Evolutionary conservation across 352 stramenopile species (phyloP), one percentile per base, ranked within the genome.

Genomic region (Thraustochytrium striatum): DNA sequence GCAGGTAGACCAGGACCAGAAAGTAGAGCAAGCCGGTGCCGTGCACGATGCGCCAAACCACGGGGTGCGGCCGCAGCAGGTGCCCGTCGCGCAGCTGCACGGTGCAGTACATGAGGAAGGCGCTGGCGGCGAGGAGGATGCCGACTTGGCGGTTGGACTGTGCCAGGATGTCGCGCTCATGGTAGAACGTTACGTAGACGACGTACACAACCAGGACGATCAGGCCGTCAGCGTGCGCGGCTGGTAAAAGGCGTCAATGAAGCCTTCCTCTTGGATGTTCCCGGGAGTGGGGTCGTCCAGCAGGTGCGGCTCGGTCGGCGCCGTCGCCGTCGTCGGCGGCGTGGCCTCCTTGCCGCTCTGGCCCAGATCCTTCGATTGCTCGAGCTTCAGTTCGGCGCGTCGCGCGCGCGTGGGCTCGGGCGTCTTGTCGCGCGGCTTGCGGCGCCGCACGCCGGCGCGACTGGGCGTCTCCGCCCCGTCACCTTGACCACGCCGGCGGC

Each of bases 11-110:
- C 35, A 96, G 65, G 53, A 93, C 80, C 85, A 97, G 93, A 81
- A 96, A 90, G 83, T 97, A 97, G 9, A 97, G 85, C 52, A 95
- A 94, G 75, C 94, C 95, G 44, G 90, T 85, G 28, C 91, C 92
- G 16, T 93, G 95, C 50, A 96, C 85, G 9, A 96, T 68, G 19
- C 92, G 87, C 92, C 92, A 97, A 44, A 96, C 85, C 47, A 93
- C 91, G 36, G 92, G 92, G 61, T 97, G 92, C 61, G 92, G 92
- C 1, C 90, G 90, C 47, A 91, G 84, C 57, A 93, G 92, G 72
- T 94, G 90, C 11, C 89, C 89, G 72, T 94, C 90, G 30, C 89
- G 90, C 39, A 94, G 83, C 78, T 94, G 90, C 57, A 94, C 82
- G 81, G 84, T 84, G 84, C 89, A 93, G 81, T 94, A 94, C 69